Conservation (phyloP, 2,329 filamentous ascomycete species). For the Neopestalotiopsis rosae region DNA sequence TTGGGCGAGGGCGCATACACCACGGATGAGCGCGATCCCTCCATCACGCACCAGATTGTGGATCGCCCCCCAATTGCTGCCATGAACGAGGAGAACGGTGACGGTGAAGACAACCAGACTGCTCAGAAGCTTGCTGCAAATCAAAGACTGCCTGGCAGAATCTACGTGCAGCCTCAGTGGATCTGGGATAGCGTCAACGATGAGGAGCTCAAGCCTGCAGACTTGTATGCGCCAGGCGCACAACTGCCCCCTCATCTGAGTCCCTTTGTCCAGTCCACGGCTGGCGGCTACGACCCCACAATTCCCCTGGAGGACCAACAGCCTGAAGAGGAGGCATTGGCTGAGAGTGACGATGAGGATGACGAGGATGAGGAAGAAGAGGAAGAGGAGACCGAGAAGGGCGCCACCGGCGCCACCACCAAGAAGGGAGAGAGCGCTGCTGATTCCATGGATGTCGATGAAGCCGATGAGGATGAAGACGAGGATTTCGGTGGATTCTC, state of each 20-base stretch:
- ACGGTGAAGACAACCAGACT: slow-evolving; percentile 66
- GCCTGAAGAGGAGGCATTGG: slow-evolving; percentile 81
- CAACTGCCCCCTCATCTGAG: slow-evolving; percentile 92
- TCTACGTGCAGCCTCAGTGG: slow-evolving; percentile 97
- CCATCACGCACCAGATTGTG: slow-evolving; percentile 95
- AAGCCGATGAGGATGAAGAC: slow-evolving; percentile 48
- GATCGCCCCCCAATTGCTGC: slow-evolving; percentile 81
- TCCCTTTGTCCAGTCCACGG: slow-evolving; percentile 88
- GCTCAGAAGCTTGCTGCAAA: slow-evolving; percentile 63
- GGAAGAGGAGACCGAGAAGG: slow-evolving; percentile 40
- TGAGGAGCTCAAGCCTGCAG: slow-evolving; percentile 83
- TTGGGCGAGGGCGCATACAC: slow-evolving; percentile 93
- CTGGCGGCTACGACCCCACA: slow-evolving; percentile 91
- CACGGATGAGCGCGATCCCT: slow-evolving; percentile 81
- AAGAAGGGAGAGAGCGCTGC: slow-evolving; percentile 49
- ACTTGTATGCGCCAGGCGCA: slow-evolving; percentile 88
- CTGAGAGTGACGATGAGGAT: slow-evolving; percentile 63
- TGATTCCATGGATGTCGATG: slow-evolving; percentile 55
- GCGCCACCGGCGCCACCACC: slow-evolving; percentile 19
- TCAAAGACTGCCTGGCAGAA: slow-evolving; percentile 85
- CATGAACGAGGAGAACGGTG: slow-evolving; percentile 53
- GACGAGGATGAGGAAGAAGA: slow-evolving; percentile 53
- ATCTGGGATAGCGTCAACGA: slow-evolving; percentile 97
- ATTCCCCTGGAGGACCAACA: slow-evolving; percentile 86
- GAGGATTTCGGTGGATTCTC: slow-evolving; percentile 57